These are phyloP conservation scores for Globisporangium acanthophoron DNA, from an alignment of 352 stramenopile species.

Conservation along the genomic window DNA sequence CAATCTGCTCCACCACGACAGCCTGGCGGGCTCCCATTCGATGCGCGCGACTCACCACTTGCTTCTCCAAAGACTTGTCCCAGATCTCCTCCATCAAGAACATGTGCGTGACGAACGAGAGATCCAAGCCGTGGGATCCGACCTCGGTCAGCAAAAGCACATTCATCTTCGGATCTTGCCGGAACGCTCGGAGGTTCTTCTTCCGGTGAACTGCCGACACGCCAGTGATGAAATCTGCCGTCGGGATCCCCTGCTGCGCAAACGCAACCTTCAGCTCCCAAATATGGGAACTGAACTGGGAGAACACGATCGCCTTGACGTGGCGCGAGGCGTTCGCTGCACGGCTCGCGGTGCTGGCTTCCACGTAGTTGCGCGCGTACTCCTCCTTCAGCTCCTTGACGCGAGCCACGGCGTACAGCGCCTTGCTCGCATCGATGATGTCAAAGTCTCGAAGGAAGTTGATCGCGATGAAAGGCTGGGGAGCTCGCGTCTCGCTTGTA, in stretches of 20 bases:
- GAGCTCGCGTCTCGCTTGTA: not conserved
- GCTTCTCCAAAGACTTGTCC: conserved; percentile 93
- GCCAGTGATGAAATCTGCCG: conserved; percentile 59
- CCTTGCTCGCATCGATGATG: conserved; percentile 62
- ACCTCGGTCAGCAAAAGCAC: conserved; percentile 94
- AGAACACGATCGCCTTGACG: conserved; percentile 82
- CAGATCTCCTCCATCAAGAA: conserved; percentile 96
- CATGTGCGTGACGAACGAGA: conserved; percentile 98
- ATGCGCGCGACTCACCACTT: conserved; percentile 95
- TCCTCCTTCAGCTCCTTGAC: conserved; percentile 61
- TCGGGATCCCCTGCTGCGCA: conserved; percentile 55
- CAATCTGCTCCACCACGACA: conserved; percentile 91
- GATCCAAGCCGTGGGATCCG: conserved; percentile 93
- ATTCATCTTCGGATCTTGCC: conserved; percentile 63
- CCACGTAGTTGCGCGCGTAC: conserved; percentile 21
- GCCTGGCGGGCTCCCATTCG: conserved; percentile 92
- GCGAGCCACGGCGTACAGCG: conserved; percentile 58
- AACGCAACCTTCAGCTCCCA: conserved; percentile 70
- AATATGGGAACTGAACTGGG: conserved; percentile 78
- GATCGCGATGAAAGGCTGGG: conserved; percentile 12
- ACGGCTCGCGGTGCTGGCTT: conserved; percentile 1
- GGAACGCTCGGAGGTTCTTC: conserved; percentile 50
- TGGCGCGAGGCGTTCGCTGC: conserved; percentile 16
- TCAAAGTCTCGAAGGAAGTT: conserved; percentile 25
- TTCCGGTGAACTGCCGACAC: conserved; percentile 38